phyloP scores from a whole-genome alignment of 495 filamentous ascomycete genomes.

The Lophium mytilinum region DNA sequence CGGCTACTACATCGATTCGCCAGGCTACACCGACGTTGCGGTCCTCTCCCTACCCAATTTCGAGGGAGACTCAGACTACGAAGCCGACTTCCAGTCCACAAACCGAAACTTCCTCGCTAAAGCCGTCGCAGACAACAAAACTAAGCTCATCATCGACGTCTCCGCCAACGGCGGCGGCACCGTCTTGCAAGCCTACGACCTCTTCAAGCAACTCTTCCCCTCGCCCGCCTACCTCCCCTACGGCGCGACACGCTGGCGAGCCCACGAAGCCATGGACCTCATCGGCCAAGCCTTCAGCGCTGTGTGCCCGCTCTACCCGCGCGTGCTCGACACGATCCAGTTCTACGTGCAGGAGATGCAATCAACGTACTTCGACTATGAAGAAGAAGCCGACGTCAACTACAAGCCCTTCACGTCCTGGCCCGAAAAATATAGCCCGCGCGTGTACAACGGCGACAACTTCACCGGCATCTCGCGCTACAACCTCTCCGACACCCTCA shows the following conservation, averaged over 20 bases:
- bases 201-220: conserved; percentile 40
- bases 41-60: conserved; percentile 34
- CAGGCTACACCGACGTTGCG: conserved; percentile 40
- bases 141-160: conserved; percentile 32
- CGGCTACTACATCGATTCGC: conserved; percentile 43
- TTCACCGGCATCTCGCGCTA: conserved; percentile 21
- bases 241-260: conserved; percentile 39
- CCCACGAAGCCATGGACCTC: conserved; percentile 37
- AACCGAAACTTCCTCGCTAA: conserved; percentile 34
- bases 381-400: conserved; percentile 11
- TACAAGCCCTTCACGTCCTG: conserved; percentile 15
- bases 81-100: conserved; percentile 34
- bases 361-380: conserved; percentile 18
- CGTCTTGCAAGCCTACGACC: conserved; percentile 35
- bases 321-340: not conserved
- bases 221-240: conserved; percentile 33
- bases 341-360: not conserved
- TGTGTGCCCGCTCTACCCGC: conserved; percentile 14
- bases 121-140: conserved; percentile 32
- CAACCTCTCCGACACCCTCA: conserved; percentile 19
- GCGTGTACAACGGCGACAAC: conserved; percentile 15
- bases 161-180: conserved; percentile 31
- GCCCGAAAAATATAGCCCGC: conserved; percentile 24
- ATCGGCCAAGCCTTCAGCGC: conserved; percentile 38
- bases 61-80: conserved; percentile 10